Evolutionary conservation across 202 grass and related monocot species (phyloP).

Genomic region (Brachypodium distachyon): DNA sequence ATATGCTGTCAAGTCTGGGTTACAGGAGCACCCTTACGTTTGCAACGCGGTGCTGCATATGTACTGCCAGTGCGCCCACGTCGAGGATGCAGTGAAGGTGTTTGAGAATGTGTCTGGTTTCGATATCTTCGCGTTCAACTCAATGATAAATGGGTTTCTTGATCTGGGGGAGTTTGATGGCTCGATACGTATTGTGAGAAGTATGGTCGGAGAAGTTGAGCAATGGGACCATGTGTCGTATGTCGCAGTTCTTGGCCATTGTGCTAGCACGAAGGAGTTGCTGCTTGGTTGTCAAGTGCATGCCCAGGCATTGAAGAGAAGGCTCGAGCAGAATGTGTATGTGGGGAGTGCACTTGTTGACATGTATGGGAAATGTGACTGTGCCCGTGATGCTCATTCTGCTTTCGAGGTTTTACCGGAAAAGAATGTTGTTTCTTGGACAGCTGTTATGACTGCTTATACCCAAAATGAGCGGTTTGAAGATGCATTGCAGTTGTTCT

Average conservation of each 20-base stretch:
- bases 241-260: constrained; percentile 56
- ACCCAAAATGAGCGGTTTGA: constrained; percentile 60
- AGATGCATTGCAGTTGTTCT: constrained; percentile 68
- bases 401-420: constrained; percentile 41
- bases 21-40: constrained; percentile 26
- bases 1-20: constrained; percentile 48
- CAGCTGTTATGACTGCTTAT: constrained; percentile 57
- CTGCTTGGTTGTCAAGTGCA: constrained; percentile 55
- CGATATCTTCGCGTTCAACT: constrained; percentile 46
- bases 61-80: constrained; percentile 47
- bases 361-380: constrained; percentile 78
- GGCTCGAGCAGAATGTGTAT: constrained; percentile 41
- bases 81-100: constrained; percentile 38
- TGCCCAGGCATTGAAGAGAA: constrained; percentile 51
- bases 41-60: constrained; percentile 52
- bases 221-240: constrained; percentile 70
- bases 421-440: constrained; percentile 82
- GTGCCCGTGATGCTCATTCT: constrained; percentile 26
- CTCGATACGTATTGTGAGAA: constrained; percentile 25
- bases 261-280: constrained; percentile 43
- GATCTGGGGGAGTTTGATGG: constrained; percentile 24
- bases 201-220: constrained; percentile 34
- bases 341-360: constrained; percentile 58
- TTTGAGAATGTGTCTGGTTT: constrained; percentile 38
- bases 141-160: constrained; percentile 72